A percentile compares a stretch with the other conserved stretches of the same genome.
These are phyloP conservation scores for Ophiostoma sp. DNA, from an alignment of 2,329 filamentous ascomycete species.

Conservation along the genomic window DNA sequence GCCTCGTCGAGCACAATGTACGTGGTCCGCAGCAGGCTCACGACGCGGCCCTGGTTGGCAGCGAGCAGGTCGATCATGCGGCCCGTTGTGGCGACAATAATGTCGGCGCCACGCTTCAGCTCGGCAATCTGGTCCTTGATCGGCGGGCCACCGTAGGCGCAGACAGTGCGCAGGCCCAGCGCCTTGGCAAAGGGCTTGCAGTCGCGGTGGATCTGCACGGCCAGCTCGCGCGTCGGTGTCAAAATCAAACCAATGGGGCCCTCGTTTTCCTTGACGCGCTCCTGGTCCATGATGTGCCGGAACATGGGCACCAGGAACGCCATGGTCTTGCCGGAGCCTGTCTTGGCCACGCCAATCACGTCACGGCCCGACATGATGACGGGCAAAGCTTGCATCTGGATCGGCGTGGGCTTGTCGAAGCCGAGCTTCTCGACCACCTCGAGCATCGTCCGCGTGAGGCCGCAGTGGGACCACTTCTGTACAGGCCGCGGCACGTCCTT, in stretches of 20 bases:
- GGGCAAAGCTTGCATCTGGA: slow-evolving; percentile 91
- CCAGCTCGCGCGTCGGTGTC: slow-evolving; percentile 89
- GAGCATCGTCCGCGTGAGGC: slow-evolving; percentile 77
- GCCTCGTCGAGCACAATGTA: slow-evolving; percentile 97
- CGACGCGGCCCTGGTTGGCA: slow-evolving; percentile 89
- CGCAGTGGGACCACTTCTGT: slow-evolving; percentile 94
- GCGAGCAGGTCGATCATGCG: slow-evolving; percentile 93
- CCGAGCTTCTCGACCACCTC: slow-evolving; percentile 77
- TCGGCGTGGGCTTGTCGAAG: slow-evolving; percentile 85
- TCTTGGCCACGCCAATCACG: slow-evolving; percentile 94
- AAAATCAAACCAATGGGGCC: slow-evolving; percentile 85
- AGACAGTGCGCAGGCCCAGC: slow-evolving; percentile 77
- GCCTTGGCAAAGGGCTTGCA: slow-evolving; percentile 91
- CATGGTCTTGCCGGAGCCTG: slow-evolving; percentile 94
- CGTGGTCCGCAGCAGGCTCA: slow-evolving; percentile 80
- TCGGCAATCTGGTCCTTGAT: slow-evolving; percentile 98
- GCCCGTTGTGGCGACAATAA: slow-evolving; percentile 91
- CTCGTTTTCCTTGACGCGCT: slow-evolving; percentile 72
- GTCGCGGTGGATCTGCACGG: slow-evolving; percentile 88
- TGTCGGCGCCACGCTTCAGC: slow-evolving; percentile 88
- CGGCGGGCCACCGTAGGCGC: slow-evolving; percentile 88
- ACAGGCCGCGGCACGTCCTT: slow-evolving; percentile 88
- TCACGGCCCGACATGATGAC: slow-evolving; percentile 94
- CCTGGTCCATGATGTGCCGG: slow-evolving; percentile 92
- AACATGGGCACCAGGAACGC: slow-evolving; percentile 97